phyloP scores from a whole-genome alignment of 2,329 filamentous ascomycete species.

The Coniochaeta pulveracea region DNA sequence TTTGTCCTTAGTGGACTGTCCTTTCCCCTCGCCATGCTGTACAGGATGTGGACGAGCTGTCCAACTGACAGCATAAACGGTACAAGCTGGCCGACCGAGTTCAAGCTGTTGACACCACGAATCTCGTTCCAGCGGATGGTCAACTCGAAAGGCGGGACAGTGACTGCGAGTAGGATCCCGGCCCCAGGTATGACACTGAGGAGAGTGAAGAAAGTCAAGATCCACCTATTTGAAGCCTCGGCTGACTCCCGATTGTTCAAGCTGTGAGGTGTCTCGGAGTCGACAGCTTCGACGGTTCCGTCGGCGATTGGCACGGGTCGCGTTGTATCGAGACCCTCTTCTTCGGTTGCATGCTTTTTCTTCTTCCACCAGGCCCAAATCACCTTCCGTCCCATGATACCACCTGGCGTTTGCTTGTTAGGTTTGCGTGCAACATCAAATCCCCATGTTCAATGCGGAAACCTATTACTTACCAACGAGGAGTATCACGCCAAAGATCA shows the following conservation, averaged over 20 bases:
- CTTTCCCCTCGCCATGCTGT: background rate
- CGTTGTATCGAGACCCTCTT: no score
- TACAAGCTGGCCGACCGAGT: slow-evolving; percentile 4
- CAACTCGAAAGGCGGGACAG: slow-evolving; percentile 2
- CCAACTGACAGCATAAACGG: slow-evolving; percentile 2
- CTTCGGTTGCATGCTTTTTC: background rate
- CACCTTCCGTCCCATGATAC: background rate
- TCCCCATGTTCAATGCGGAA: background rate
- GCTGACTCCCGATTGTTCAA: no score
- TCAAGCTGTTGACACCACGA: background rate
- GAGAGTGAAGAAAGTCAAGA: no score
- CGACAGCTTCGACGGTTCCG: no score
- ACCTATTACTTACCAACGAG: background rate
- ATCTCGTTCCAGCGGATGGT: slow-evolving; percentile 3
- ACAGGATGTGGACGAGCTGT: slow-evolving; percentile 3
- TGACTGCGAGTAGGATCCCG: background rate
- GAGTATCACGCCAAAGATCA: background rate
- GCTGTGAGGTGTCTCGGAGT: no score
- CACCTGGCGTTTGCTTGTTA: background rate
- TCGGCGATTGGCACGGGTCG: no score
- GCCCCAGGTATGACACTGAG: no score
- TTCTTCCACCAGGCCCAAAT: background rate
- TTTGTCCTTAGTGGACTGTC: no score
- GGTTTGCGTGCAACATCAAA: no score
- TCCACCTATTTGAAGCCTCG: no score